Conservation (phyloP, 768 basidiomycete genomes). For the Phylloporus scabripes region DNA sequence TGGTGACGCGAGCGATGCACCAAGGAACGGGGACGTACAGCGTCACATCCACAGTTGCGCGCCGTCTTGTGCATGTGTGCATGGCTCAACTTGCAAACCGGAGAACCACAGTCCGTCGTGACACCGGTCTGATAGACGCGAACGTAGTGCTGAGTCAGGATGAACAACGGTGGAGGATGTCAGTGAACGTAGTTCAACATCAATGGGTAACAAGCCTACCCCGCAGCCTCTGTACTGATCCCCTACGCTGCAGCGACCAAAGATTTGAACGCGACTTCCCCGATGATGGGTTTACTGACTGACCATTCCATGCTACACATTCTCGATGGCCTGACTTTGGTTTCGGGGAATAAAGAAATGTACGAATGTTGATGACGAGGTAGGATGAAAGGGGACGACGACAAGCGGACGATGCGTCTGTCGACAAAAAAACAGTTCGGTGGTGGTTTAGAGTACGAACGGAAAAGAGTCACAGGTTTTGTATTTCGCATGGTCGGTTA, state of each 20-base stretch:
- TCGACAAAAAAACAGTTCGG: not conserved
- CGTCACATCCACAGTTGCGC: slow-evolving; percentile 51
- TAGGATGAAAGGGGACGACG: not conserved
- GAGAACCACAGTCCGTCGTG: slow-evolving; percentile 48
- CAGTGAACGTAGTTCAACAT: slow-evolving; percentile 2
- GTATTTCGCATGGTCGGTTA: slow-evolving; percentile 21
- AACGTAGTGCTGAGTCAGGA: slow-evolving; percentile 51
- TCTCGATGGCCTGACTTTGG: slow-evolving; percentile 6
- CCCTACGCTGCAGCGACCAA: slow-evolving; percentile 28
- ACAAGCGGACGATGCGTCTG: not conserved
- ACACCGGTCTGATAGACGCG: slow-evolving; percentile 57
- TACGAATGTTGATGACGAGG: not conserved
- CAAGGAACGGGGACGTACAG: slow-evolving; percentile 21
- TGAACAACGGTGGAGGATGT: not conserved
- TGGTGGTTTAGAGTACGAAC: not conserved
- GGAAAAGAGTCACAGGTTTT: slow-evolving; percentile 20
- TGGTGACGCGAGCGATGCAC: not conserved
- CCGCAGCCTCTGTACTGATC: slow-evolving; percentile 42
- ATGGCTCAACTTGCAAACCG: slow-evolving; percentile 47
- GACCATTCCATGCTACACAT: slow-evolving; percentile 64
- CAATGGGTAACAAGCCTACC: slow-evolving; percentile 21
- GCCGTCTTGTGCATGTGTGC: slow-evolving; percentile 58
- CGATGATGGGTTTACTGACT: slow-evolving; percentile 8
- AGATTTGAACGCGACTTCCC: slow-evolving; percentile 4
- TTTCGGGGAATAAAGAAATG: not conserved